Evolutionary conservation across 2,329 filamentous ascomycete genomes (phyloP).

Genomic region (Coleophoma eucalyptorum): DNA sequence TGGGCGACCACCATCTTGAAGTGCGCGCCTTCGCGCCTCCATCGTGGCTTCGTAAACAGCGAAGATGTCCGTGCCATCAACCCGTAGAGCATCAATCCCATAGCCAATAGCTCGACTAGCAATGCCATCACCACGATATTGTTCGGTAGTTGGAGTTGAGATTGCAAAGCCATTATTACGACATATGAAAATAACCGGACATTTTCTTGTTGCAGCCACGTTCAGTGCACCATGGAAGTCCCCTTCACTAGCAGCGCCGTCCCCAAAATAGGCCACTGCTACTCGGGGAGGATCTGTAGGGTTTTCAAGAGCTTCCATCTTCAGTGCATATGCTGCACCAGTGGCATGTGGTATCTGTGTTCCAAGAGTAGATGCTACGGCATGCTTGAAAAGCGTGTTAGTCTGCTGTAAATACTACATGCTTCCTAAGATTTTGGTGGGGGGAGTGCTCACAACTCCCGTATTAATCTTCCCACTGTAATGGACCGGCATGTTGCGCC

Average conservation of each 20-base stretch:
- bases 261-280: slow-evolving; percentile 79
- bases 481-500: slow-evolving; percentile 93
- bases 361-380: slow-evolving; percentile 75
- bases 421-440: background rate
- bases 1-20: slow-evolving; percentile 48
- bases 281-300: slow-evolving; percentile 62
- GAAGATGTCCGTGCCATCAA: slow-evolving; percentile 87
- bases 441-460: slow-evolving; percentile 60
- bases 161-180: slow-evolving; percentile 89
- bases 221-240: slow-evolving; percentile 87
- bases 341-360: slow-evolving; percentile 83
- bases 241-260: slow-evolving; percentile 83
- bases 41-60: slow-evolving; percentile 76
- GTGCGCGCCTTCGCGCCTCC: slow-evolving; percentile 70
- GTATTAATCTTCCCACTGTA: slow-evolving; percentile 75
- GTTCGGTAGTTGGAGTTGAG: slow-evolving; percentile 81
- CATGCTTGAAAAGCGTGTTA: slow-evolving; percentile 49
- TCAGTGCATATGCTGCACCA: slow-evolving; percentile 78
- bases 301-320: slow-evolving; percentile 68
- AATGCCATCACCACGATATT: slow-evolving; percentile 84
- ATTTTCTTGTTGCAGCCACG: slow-evolving; percentile 77
- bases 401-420: background rate
- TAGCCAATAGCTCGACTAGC: slow-evolving; percentile 80
- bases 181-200: slow-evolving; percentile 81
- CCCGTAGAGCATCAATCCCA: slow-evolving; percentile 80